Evolutionary conservation across 345 rosid species (phyloP).

Genomic region (Aegle marmelos): DNA sequence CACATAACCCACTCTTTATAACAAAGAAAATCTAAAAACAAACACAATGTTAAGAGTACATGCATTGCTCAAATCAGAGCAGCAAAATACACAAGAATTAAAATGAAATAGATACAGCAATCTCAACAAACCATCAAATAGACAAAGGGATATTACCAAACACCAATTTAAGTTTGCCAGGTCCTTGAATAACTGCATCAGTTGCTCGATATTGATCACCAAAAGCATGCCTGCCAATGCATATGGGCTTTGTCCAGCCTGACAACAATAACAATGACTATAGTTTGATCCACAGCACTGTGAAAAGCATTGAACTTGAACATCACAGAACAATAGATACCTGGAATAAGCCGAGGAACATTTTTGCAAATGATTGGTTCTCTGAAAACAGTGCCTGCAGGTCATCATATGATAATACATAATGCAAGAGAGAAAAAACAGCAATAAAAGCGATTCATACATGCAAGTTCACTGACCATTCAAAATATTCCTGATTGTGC

Average conservation of each 20-base stretch:
- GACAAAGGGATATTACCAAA: slow-evolving; percentile 50
- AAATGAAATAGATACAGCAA: not conserved
- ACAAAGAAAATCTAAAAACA: not conserved
- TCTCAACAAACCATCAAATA: slow-evolving; percentile 1
- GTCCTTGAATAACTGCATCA: slow-evolving; percentile 83
- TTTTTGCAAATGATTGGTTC: slow-evolving; percentile 97
- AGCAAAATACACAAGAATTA: not conserved
- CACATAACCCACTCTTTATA: not conserved
- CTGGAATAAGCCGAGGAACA: slow-evolving; percentile 81
- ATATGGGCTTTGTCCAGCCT: slow-evolving; percentile 99
- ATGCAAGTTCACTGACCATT: slow-evolving; percentile 54
- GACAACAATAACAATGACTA: slow-evolving; percentile 9
- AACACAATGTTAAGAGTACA: not conserved
- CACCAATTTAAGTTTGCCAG: slow-evolving; percentile 87
- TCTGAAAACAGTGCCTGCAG: slow-evolving; percentile 93
- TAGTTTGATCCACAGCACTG: slow-evolving; percentile 6
- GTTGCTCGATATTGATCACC: slow-evolving; percentile 98
- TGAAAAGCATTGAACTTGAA: not conserved
- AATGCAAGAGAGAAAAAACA: slow-evolving; percentile 7
- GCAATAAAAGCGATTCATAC: not conserved
- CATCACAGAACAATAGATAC: slow-evolving; percentile 27
- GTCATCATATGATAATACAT: not conserved
- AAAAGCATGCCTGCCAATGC: slow-evolving; percentile 99
- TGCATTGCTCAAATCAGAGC: not conserved
- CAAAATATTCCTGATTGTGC: slow-evolving; percentile 92